Percentiles rank a stretch among this genome's conserved stretches.
Evolutionary conservation across 2,329 filamentous ascomycete species (phyloP).

Genomic region (Emmonsia crescens): DNA sequence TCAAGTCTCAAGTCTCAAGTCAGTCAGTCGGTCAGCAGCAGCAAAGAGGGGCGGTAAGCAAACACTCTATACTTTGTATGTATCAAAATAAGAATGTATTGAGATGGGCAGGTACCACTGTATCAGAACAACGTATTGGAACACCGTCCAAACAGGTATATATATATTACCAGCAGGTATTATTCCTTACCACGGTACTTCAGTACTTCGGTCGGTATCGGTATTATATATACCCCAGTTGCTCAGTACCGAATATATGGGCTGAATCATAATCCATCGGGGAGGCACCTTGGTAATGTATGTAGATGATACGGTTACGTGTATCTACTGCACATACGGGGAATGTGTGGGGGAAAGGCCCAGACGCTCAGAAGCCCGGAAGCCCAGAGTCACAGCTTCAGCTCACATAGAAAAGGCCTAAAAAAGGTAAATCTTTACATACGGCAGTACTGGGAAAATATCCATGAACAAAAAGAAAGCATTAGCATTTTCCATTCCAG

Average conservation of each 20-base stretch:
- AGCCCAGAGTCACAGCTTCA: no score
- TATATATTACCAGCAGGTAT: not conserved
- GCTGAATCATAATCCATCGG: not conserved
- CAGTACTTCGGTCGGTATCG: not conserved
- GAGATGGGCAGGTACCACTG: not conserved
- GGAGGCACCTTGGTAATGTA: no score
- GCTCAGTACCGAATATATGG: not conserved
- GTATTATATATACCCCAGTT: no score
- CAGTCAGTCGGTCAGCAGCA: no score
- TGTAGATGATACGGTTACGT: no score
- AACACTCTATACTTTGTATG: no score
- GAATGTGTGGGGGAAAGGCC: not conserved
- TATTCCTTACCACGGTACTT: not conserved
- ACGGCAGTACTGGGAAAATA: no score
- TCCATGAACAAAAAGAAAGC: not conserved
- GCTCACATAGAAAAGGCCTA: not conserved
- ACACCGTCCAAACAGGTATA: slow-evolving; percentile 1
- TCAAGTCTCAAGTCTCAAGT: no score
- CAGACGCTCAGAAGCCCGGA: not conserved
- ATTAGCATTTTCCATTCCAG: not conserved
- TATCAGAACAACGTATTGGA: not conserved
- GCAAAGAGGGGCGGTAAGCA: no score
- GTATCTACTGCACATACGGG: no score
- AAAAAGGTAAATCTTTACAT: no score
- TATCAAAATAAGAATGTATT: not conserved